Evolutionary conservation across 169 alveolate genomes (phyloP).

Genomic region (Besnoitia besnoiti): DNA sequence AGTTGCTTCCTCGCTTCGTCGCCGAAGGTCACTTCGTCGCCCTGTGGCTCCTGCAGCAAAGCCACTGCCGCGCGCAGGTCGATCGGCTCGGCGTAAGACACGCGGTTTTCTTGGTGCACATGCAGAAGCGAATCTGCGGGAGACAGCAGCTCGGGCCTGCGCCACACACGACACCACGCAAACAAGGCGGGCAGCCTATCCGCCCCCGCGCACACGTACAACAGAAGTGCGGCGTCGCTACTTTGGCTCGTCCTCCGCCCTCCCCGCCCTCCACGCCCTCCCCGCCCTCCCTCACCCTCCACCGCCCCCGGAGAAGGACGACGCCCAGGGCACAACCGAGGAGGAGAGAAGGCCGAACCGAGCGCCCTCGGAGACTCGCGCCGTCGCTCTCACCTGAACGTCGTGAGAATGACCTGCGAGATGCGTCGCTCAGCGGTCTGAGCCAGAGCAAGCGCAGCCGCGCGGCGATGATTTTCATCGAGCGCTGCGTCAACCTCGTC

Average conservation of each 20-base stretch:
- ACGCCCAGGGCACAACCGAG: no score
- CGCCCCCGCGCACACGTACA: no score
- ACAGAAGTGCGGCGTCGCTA: no score
- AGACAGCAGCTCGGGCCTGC: slow-evolving; percentile 1
- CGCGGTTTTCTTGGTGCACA: background rate
- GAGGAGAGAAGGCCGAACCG: no score
- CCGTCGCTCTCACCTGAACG: slow-evolving; percentile 45
- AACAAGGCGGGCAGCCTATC: background rate
- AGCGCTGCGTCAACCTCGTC: slow-evolving; percentile 48
- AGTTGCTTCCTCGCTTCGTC: background rate
- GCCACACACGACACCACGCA: background rate
- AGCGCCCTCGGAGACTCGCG: no score
- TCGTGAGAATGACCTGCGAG: slow-evolving; percentile 36
- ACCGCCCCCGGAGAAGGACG: no score
- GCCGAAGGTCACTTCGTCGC: background rate
- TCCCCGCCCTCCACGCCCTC: no score
- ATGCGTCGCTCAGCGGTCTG: background rate
- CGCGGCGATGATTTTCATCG: slow-evolving; percentile 28
- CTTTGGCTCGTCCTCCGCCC: no score
- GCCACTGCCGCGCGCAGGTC: background rate
- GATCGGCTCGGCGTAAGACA: background rate
- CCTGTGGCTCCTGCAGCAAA: background rate
- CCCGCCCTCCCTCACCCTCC: no score
- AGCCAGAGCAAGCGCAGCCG: background rate
- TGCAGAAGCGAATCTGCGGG: background rate